Evolutionary conservation across 169 alveolate genomes (phyloP).

Genomic region (Cryptosporidium ryanae): DNA sequence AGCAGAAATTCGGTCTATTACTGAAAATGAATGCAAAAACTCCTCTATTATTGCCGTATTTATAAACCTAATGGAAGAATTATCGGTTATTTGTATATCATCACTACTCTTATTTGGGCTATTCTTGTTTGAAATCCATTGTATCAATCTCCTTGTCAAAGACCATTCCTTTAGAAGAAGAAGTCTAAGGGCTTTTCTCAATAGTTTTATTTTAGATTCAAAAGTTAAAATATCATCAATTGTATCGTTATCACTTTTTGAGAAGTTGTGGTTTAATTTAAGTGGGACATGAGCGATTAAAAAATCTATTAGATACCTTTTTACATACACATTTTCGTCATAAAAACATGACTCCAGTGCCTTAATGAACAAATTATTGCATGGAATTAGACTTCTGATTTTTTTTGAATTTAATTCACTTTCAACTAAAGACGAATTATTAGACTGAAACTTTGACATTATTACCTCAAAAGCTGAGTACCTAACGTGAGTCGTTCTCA

Average conservation of each 20-base stretch:
- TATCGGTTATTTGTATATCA: background rate
- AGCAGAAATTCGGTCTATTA: constrained; percentile 2
- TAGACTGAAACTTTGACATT: constrained; percentile 83
- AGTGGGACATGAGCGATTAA: constrained; percentile 84
- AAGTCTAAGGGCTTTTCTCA: constrained; percentile 73
- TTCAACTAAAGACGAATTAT: constrained; percentile 70
- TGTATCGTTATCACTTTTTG: background rate
- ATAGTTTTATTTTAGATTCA: constrained; percentile 41
- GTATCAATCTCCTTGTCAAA: constrained; percentile 77
- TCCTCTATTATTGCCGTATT: constrained; percentile 59
- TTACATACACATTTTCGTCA: constrained; percentile 82
- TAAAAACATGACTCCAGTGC: constrained; percentile 83
- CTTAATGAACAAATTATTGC: constrained; percentile 81
- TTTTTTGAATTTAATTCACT: constrained; percentile 76
- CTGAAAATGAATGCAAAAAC: background rate
- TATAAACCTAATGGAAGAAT: background rate
- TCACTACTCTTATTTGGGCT: constrained; percentile 8
- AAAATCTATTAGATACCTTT: constrained; percentile 82
- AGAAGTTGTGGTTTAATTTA: background rate
- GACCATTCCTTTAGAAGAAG: constrained; percentile 80
- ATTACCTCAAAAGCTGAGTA: constrained; percentile 83
- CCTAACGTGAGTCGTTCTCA: constrained; percentile 83
- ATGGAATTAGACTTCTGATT: constrained; percentile 82
- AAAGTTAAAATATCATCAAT: constrained; percentile 27
- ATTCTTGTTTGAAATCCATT: constrained; percentile 72